Evolutionary conservation across 2,329 filamentous ascomycete genomes (phyloP), one percentile per base, ranked within the genome.

Genomic region (Leptographium lundbergii): DNA sequence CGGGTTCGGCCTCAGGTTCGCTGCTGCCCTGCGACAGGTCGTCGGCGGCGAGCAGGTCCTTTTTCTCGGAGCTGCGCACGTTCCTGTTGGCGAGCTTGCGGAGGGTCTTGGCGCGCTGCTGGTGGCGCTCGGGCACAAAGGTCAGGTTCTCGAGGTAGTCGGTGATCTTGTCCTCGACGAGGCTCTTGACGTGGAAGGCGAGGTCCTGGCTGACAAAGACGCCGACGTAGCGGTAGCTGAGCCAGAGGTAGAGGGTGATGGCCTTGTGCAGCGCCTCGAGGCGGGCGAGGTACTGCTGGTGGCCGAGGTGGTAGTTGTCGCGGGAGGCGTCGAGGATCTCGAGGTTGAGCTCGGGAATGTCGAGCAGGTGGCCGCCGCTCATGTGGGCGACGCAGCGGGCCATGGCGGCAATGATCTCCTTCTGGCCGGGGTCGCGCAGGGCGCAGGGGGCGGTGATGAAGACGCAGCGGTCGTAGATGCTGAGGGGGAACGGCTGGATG

Each of bases 231-330:
- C 92, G 86, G 71, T 92, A 97, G 65, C 88, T 92, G 19, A 99
- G 77, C 94, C 94, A 99, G 2, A 95, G 78, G 69, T 97, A 99
- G 54, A 91, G 75, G 52, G 92, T 89, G 45, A 99, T 75, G 32
- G 83, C 78, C 66, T 89, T 88, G 73, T 99, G 94, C 19, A 99
- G 77, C 3, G 75, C 70, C 70, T 99, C 94, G 24, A 97, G 75
- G 10, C 77, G 72, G 58, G 76, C 74, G 13, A 99, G 77, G 64
- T 90, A 89, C 0, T 75, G 69, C 57, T 78, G 73, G 17, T 71
- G 69, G 1, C 69, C 69, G 0, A 72, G 69, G 0, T 73, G 66
- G 29, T 66, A 70, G 9, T 71, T 62, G 2, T 70, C 64, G 29
- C 74, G 61, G 54, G 87, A 79, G 0, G 86, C 71, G 61, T 96